Base-by-base conservation (phyloP, 2,329 filamentous ascomycete species). In the Paecilomyces niveus region DNA sequence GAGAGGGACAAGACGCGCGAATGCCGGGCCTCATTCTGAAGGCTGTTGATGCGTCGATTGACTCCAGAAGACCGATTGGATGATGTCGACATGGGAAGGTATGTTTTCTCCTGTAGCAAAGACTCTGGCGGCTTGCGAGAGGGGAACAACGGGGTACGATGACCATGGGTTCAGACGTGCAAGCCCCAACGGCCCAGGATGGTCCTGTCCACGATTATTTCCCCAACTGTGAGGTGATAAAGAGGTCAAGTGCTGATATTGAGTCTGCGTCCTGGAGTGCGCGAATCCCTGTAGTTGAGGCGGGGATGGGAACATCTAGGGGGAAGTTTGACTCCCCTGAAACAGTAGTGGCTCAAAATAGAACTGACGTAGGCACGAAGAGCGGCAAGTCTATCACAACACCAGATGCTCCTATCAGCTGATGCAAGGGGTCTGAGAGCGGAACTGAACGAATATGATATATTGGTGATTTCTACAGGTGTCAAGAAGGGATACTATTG, bases 1-100 rank as follows among this genome's bases (percentile, higher is more conserved):
- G 70, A 70, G 58, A 70, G 63, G 35, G 78, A 80, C 52, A 71
- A 70, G 62, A 73, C 76, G 63, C 76, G 74, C 56, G 76, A 75
- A 62, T 72, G 72, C 54, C 68, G 70, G 32, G 67, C 68, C 58
- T 75, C 72, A 74, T 76, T 75, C 59, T 77, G 76, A 57, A 78
- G 65, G 65, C 77, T 79, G 63, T 79, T 75, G 58, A 78, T 69
- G 67, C 77, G 76, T 71, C 76, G 72, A 65, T 74, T 74, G 62
- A 78, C 68, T 68, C 76, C 74, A 71, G 73, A 71, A 63, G 77
- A 76, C 55, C 74, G 74, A 56, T 62, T 73, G 59, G 77, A 79
- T 67, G 77, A 73, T 61, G 75, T 77, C 70, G 78, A 80, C 78
- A 80, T 80, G 65, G 56, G 65, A 57, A 50, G 21, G 18, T 61